These are phyloP conservation scores for Neurospora sp. DNA, from an alignment of 495 filamentous ascomycete species.

Conservation along the genomic window DNA sequence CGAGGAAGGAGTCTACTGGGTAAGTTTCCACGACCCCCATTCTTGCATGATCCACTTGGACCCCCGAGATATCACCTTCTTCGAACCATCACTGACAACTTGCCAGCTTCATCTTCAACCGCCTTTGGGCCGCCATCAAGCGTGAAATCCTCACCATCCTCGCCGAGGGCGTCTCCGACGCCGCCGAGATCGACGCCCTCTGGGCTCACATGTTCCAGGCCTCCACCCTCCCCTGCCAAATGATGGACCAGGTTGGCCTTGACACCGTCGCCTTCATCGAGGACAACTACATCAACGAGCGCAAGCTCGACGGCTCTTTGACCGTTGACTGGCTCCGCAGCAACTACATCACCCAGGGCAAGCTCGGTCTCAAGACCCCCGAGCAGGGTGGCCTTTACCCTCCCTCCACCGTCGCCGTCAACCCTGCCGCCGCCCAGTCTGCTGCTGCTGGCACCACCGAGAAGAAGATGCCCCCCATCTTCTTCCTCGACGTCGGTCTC, in stretches of 20 bases:
- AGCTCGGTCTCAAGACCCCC: conserved; percentile 11
- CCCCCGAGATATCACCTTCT: background rate
- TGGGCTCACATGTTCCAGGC: conserved; percentile 22
- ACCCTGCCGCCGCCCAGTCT: background rate
- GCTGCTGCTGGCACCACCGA: background rate
- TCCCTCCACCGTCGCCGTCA: background rate
- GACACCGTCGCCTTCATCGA: conserved; percentile 32
- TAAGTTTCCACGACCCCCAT: background rate
- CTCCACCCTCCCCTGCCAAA: background rate
- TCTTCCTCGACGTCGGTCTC: conserved; percentile 10
- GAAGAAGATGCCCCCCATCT: background rate
- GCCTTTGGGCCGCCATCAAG: conserved; percentile 47
- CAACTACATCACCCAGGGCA: conserved; percentile 25
- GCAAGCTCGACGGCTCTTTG: conserved; percentile 19
- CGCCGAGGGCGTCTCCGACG: conserved; percentile 32
- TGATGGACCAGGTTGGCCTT: conserved; percentile 23
- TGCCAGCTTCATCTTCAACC: conserved; percentile 41
- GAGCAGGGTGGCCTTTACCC: conserved; percentile 2
- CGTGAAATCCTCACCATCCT: conserved; percentile 38
- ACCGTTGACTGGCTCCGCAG: conserved; percentile 25
- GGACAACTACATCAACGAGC: conserved; percentile 25
- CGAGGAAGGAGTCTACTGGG: conserved; percentile 40
- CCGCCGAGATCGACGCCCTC: conserved; percentile 34
- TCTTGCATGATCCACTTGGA: background rate
- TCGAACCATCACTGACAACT: background rate